Evolutionary conservation across 331 rosid species (phyloP), one percentile per base, ranked within the genome.

Genomic region (Phaseolus coccineus): DNA sequence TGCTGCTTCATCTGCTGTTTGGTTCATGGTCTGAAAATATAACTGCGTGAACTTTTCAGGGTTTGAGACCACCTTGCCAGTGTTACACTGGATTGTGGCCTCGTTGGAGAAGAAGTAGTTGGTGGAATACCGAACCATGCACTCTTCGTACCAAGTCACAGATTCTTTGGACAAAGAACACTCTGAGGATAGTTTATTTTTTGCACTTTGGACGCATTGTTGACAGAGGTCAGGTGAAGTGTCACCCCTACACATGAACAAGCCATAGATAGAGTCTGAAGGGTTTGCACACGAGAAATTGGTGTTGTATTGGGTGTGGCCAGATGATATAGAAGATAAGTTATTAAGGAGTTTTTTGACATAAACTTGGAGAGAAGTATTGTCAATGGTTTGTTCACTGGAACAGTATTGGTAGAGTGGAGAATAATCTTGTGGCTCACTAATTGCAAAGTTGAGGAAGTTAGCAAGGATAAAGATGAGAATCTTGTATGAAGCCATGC

Each of bases 201-300:
- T 62, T 33, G 87, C 90, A 12, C 19, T 1, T 27, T 33, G 8
- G 4, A 86, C 88, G 53, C 92, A 82, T 44, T 28, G 25, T 6
- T 13, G 74, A 57, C 91, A 90, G 16, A 37, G 33, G 2, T 44
- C 11, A 22, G 74, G 2, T 55, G 57, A 3, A 61, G 77, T 31
- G 28, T 90, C 94, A 0, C 89, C 92, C 15, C 92, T 86, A 71
- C 94, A 90, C 72, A 84, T 86, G 83, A 84, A 85, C 33, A 75
- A 59, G 28, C 89, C 91, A 55, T 74, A 71, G 74, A 71, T 52
- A 0, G 73, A 13, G 3, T 58, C 68, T 28, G 74, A 28, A 4
- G 63, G 5, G 40, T 1, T 15, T 3, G 0, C 22, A 30, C 74
- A 59, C 1, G 8, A 19, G 70, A 40, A 27, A 56, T 66, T 57